Base-by-base conservation (phyloP, 2,329 filamentous ascomycete species). In the Ramichloridium luteum region DNA sequence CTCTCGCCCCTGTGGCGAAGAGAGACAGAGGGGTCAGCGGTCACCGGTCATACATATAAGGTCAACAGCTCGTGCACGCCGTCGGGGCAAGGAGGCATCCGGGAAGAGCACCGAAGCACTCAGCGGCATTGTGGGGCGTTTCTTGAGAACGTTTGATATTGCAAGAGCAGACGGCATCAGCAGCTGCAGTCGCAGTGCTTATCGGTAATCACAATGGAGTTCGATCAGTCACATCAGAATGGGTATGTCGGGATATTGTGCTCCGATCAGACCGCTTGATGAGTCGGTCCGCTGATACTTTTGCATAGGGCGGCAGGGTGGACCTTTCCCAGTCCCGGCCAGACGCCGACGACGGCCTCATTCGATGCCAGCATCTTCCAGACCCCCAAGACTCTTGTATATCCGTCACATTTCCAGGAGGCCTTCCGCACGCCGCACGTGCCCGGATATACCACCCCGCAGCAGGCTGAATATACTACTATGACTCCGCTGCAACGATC, bases 241-340 rank as follows among this genome's bases (percentile, higher is more conserved):
- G 35, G 39, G 35, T 39, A 32, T 32, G 39, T 23, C 32, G 25
- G 32, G 13, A 13, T 15, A 29, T 29, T 16, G 12, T 29, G 13
- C 27, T 11, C 16, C 17, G 12, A 16, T 28, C 13, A 27, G 8
- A 13, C 14, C 16, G n/a, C 16, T 13, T 32, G 27, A 30, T 27
- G 32, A 38, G 17, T 12, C 35, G 26, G 18, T 36, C 25, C 33
- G n/a, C 35, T 42, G 36, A 41, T 37, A 23, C 22, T 26, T 14
- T 16, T 25, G 28, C 28, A 28, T 32, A 63, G 60, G 50, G 51
- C 54, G 38, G 51, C 56, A 41, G 61, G 65, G 46, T 65, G 62
- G 61, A 60, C 56, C 44, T 59, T 67, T 41, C 63, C 62, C 43
- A 67, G 63, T 53, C 64, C 64, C 23, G 59, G 57, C 35, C 61